Evolutionary conservation across 2,329 filamentous ascomycete species (phyloP), one percentile per base, ranked within the genome.

Genomic region (Diplodia mutila): DNA sequence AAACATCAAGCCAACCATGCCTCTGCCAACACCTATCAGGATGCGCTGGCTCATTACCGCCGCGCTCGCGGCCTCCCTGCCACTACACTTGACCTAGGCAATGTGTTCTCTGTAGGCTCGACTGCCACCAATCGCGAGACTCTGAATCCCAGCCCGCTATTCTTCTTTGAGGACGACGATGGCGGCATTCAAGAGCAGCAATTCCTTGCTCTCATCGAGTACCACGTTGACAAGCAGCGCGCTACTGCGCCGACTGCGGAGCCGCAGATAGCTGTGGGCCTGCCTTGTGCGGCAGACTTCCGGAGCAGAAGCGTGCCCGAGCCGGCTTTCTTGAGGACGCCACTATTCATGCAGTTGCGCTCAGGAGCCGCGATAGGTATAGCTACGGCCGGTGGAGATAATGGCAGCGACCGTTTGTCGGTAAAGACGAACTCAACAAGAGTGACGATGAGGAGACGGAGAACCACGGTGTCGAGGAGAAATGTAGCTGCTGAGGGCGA

Each of bases 1-100:
- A 48, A 69, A 1, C 69, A 72, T 8, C 72, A 75, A 59, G 72
- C 9, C 16, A 69, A 72, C 9, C 75, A 77, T 65, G 75, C 71
- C 7, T 67, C 75, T 23, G 72, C 69, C 11, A 75, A 75, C 55
- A 68, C 75, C 1, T 78, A 75, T 61, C 72, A 76, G n/a, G 75
- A 78, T 53, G 63, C 69, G 2, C 61, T 77, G 4, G 74, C 75
- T 5, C 69, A 69, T 0, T 69, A 75, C 25, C 73, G 74, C 18
- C 71, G 66, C 12, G 12, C 27, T 8, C 61, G 49, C 3, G 73
- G 72, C 4, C 67, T 73, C 2, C 51, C 65, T 21, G 69, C 61
- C 8, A 68, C 66, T 2, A 48, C 59, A 9, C 37, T 66, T 18
- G 61, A 73, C 16, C 69, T 78, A 11, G 71, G 73, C 9, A n/a